A percentile compares a stretch with the other conserved stretches of the same genome.
These are phyloP conservation scores for Trichophyton simii DNA, from an alignment of 2,329 filamentous ascomycete genomes.

Conservation along the genomic window DNA sequence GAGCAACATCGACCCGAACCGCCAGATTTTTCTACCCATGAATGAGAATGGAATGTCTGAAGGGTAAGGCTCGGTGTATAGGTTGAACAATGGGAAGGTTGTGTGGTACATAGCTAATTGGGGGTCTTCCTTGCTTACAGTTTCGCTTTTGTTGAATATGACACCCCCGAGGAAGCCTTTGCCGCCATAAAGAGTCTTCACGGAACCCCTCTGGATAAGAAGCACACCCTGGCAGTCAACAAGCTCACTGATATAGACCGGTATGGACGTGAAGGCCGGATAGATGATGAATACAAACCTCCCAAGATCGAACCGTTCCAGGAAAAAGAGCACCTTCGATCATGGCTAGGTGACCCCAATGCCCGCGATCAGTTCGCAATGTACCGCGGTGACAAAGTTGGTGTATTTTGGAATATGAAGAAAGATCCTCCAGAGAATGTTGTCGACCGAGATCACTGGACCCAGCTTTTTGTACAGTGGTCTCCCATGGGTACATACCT, in stretches of 20 bases:
- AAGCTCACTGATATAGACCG: conserved; percentile 97
- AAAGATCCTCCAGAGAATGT: conserved; percentile 77
- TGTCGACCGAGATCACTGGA: conserved; percentile 92
- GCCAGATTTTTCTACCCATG: conserved; percentile 73
- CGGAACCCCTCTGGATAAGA: conserved; percentile 83
- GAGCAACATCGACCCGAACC: conserved; percentile 54
- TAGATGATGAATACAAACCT: conserved; percentile 79
- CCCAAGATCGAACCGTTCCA: conserved; percentile 74
- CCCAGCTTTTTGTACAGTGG: conserved; percentile 96
- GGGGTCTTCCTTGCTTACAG: conserved; percentile 34
- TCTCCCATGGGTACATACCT: conserved; percentile 89
- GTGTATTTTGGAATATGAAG: conserved; percentile 97
- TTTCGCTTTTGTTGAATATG: conserved; percentile 95
- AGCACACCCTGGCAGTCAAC: conserved; percentile 88
- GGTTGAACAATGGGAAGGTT: background rate
- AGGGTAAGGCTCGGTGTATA: conserved; percentile 47
- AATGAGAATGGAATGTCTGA: conserved; percentile 75
- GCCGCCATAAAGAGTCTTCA: conserved; percentile 83
- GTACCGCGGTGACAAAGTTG: conserved; percentile 82
- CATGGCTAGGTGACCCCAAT: conserved; percentile 79
- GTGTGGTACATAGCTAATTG: background rate
- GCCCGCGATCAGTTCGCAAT: conserved; percentile 93
- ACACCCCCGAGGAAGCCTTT: conserved; percentile 75
- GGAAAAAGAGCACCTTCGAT: conserved; percentile 88
- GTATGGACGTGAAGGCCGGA: conserved; percentile 81